Conservation (phyloP, 805 yeast species). For the Wickerhamomyces canadensis region DNA sequence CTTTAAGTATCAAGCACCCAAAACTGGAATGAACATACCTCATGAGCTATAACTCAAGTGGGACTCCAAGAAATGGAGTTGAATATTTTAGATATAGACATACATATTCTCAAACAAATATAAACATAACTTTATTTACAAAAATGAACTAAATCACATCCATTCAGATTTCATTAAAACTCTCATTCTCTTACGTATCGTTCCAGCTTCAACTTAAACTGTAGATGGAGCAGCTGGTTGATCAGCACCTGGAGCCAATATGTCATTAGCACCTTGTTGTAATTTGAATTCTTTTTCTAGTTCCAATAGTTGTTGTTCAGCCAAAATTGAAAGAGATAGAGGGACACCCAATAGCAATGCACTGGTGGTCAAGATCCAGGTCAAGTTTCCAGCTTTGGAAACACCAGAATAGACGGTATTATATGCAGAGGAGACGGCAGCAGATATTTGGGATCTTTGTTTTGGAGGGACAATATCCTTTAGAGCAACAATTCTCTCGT, state of each 20-base stretch:
- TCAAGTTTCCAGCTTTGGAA: conserved; percentile 61
- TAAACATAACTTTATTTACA: background rate
- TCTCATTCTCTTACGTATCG: background rate
- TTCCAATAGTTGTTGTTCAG: conserved; percentile 91
- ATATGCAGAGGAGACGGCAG: conserved; percentile 27
- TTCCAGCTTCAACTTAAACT: conserved; percentile 6
- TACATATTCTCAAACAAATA: background rate
- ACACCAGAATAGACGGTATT: conserved; percentile 42
- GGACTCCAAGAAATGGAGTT: too few relatives aligned
- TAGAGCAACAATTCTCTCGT: conserved; percentile 85
- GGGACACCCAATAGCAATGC: conserved; percentile 90
- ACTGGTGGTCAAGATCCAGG: conserved; percentile 85
- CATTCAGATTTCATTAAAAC: background rate
- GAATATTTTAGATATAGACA: too few relatives aligned
- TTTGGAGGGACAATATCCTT: conserved; percentile 88
- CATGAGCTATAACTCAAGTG: too few relatives aligned
- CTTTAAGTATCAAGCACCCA: conserved; percentile 77
- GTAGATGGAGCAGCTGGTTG: conserved; percentile 31
- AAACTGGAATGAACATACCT: too few relatives aligned
- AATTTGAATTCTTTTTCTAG: conserved; percentile 87
- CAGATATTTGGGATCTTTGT: conserved; percentile 53
- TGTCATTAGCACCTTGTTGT: conserved; percentile 72
- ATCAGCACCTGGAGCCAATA: conserved; percentile 64
- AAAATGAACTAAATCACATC: conserved; percentile 1
- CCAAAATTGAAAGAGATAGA: conserved; percentile 77